A percentile compares a stretch with the other conserved stretches of the same genome.
Conservation (phyloP, 2,329 filamentous ascomycete species). For the Ophiostoma triangulosporum region DNA sequence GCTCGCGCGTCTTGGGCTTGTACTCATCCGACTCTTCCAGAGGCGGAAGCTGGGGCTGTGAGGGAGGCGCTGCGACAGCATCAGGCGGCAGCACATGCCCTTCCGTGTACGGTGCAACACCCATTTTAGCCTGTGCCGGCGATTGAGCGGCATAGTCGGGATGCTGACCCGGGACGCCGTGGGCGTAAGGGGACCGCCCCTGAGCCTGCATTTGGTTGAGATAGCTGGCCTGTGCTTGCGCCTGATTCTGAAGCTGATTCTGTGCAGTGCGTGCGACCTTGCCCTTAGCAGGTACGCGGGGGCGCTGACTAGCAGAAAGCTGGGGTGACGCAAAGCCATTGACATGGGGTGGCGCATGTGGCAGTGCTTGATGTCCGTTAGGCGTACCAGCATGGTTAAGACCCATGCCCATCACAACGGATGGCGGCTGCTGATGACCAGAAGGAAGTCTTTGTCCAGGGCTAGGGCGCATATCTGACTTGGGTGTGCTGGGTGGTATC, state of each 20-base stretch:
- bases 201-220: not conserved
- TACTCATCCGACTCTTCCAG: constrained; percentile 38
- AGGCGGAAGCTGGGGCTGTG: constrained; percentile 22
- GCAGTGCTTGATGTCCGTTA: constrained; percentile 24
- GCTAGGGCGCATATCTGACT: constrained; percentile 28
- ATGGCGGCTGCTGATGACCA: constrained; percentile 26
- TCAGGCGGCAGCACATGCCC: constrained; percentile 16
- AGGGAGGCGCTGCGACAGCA: constrained; percentile 1
- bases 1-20: constrained; percentile 38
- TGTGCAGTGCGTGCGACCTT: not conserved
- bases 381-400: constrained; percentile 31
- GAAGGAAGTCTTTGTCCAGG: constrained; percentile 20
- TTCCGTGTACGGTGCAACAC: constrained; percentile 19
- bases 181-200: not conserved
- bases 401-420: constrained; percentile 6
- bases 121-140: constrained; percentile 29
- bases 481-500: constrained; percentile 27
- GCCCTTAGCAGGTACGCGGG: constrained; percentile 2
- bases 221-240: not conserved
- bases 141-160: constrained; percentile 31
- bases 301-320: not conserved
- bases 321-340: constrained; percentile 30
- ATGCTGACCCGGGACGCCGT: constrained; percentile 10
- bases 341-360: constrained; percentile 22
- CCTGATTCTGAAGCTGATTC: not conserved